A percentile compares a stretch with the other conserved stretches of the same genome.
phyloP scores from a whole-genome alignment of 1,284 basidiomycete genomes.

The Inonotus hispidus region DNA sequence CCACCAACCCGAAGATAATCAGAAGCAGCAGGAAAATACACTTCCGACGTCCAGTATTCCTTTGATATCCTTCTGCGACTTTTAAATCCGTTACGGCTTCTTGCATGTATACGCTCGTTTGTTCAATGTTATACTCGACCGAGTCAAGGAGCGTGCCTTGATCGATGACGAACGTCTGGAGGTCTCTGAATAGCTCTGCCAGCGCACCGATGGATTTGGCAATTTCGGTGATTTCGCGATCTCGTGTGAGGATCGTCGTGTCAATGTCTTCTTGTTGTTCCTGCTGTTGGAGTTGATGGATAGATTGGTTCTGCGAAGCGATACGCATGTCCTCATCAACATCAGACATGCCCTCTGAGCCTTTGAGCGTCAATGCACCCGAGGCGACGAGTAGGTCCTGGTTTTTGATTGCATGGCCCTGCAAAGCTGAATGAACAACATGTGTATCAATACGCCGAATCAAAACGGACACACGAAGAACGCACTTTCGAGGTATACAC shows the following conservation, averaged over 20 bases:
- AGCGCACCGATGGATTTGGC: conserved; percentile 88
- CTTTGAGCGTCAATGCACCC: conserved; percentile 76
- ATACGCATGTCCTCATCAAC: conserved; percentile 84
- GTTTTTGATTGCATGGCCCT: conserved; percentile 93
- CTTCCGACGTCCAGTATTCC: conserved; percentile 84
- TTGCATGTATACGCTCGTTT: conserved; percentile 75
- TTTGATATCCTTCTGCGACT: conserved; percentile 86
- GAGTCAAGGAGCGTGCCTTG: conserved; percentile 96
- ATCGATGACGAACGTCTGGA: conserved; percentile 91
- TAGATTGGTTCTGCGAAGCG: conserved; percentile 30
- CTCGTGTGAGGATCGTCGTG: conserved; percentile 57
- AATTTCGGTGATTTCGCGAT: conserved; percentile 84
- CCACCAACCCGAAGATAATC: conserved; percentile 80
- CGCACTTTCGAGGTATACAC: conserved; percentile 96
- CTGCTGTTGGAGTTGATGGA: neutral
- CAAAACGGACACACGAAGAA: conserved; percentile 25
- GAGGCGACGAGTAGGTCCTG: conserved; percentile 86
- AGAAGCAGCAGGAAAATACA: conserved; percentile 91
- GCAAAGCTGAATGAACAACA: conserved; percentile 55
- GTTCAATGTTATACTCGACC: conserved; percentile 97
- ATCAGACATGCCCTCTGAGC: conserved; percentile 73
- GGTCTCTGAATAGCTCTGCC: conserved; percentile 94
- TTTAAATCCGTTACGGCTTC: conserved; percentile 85
- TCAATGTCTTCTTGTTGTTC: conserved; percentile 1
- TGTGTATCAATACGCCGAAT: neutral